Conservation (phyloP, 1,139 yeast genomes). For the Eremothecium coryli region DNA sequence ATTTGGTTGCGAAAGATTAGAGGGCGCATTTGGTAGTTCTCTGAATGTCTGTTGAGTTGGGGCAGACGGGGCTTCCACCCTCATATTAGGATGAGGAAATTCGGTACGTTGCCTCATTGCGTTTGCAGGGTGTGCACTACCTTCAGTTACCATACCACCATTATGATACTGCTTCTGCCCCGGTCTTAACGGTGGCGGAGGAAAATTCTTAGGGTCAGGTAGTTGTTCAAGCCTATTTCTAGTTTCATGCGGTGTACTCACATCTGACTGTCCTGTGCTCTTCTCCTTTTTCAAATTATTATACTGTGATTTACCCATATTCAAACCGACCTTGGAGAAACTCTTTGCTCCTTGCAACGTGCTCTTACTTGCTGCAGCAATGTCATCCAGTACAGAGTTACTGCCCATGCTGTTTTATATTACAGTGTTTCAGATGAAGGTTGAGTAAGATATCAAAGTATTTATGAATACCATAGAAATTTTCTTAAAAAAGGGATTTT, state of each 20-base stretch:
- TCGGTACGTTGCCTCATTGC: too few species aligned
- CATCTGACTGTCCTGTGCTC: constrained; percentile 1
- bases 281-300: constrained; percentile 17
- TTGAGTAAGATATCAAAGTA: background rate
- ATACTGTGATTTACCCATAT: constrained; percentile 35
- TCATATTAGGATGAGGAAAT: too few species aligned
- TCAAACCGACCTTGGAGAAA: constrained; percentile 40
- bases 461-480: background rate
- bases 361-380: constrained; percentile 31
- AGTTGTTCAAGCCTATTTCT: constrained; percentile 30
- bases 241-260: constrained; percentile 13
- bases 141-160: constrained; percentile 13
- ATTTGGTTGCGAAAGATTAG: too few species aligned
- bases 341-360: constrained; percentile 36
- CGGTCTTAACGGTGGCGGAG: constrained; percentile 47
- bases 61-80: too few species aligned
- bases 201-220: constrained; percentile 37
- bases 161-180: constrained; percentile 31
- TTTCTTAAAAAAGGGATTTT: too few species aligned
- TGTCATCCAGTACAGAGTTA: constrained; percentile 34
- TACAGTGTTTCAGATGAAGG: background rate
- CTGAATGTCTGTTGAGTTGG: too few species aligned
- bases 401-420: background rate
- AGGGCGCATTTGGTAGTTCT: too few species aligned
- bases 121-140: too few species aligned